Evolutionary conservation across 169 alveolate genomes (phyloP).

Genomic region (Eimeria praecox): DNA sequence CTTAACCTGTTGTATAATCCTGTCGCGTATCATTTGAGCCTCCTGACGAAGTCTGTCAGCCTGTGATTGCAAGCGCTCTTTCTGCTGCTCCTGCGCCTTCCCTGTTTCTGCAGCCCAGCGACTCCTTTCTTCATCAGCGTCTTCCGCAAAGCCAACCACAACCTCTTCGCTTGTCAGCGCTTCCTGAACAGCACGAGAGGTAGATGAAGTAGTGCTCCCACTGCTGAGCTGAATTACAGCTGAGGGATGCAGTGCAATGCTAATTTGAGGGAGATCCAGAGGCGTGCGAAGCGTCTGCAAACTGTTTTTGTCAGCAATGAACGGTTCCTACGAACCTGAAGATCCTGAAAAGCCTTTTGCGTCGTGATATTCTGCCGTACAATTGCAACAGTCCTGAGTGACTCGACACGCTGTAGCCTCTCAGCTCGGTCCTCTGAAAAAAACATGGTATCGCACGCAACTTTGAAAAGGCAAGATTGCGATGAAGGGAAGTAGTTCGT

Average conservation of each 20-base stretch:
- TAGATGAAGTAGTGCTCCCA: background rate
- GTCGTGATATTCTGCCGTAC: conserved; percentile 60
- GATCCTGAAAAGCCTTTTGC: conserved; percentile 37
- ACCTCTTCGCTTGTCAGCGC: conserved; percentile 65
- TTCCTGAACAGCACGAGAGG: background rate
- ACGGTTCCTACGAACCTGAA: background rate
- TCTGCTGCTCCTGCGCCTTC: background rate
- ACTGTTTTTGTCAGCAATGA: background rate
- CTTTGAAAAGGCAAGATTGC: background rate
- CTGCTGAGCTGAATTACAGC: background rate
- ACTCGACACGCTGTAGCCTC: conserved; percentile 53
- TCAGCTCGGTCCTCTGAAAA: conserved; percentile 63
- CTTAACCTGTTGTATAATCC: conserved; percentile 41
- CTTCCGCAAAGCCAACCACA: conserved; percentile 47
- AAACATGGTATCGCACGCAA: background rate
- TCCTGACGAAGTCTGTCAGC: conserved; percentile 46
- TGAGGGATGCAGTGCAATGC: background rate
- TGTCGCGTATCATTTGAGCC: conserved; percentile 58
- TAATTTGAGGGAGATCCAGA: background rate
- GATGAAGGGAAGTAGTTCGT: background rate
- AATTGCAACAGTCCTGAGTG: conserved; percentile 66
- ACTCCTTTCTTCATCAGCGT: background rate
- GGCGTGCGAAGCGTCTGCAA: background rate
- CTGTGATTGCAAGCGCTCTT: conserved; percentile 56
- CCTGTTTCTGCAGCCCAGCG: conserved; percentile 20